Percentiles rank a stretch among this genome's conserved stretches.
Evolutionary conservation across 129 eudicot genomes (phyloP).

Genomic region (Centella asiatica): DNA sequence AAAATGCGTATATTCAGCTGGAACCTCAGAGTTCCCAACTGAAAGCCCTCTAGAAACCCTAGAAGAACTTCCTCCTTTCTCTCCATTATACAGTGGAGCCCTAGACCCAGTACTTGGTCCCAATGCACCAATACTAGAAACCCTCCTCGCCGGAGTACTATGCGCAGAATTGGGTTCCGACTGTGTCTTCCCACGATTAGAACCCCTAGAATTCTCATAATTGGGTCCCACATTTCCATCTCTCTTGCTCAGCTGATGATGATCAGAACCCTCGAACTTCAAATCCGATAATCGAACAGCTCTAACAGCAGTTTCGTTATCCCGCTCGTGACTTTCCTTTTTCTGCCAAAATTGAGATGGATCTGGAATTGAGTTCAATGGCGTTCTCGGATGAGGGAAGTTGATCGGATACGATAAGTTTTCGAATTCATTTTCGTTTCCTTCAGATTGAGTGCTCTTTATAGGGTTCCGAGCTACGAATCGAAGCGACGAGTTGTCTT

Average conservation of each 20-base stretch:
- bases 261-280: constrained; percentile 6
- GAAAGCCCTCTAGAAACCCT: constrained; percentile 48
- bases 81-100: constrained; percentile 29
- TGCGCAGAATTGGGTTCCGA: constrained; percentile 46
- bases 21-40: constrained; percentile 19
- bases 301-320: constrained; percentile 17
- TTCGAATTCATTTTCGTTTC: constrained; percentile 37
- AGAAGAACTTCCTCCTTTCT: constrained; percentile 35
- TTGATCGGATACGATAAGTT: constrained; percentile 5
- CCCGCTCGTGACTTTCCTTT: constrained; percentile 7
- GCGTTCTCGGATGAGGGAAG: constrained; percentile 31
- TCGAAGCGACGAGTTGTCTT: constrained; percentile 8
- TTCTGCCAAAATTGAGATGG: constrained; percentile 42
- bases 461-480: background rate
- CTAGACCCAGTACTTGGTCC: constrained; percentile 36
- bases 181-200: constrained; percentile 9
- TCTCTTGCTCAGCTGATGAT: constrained; percentile 10
- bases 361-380: constrained; percentile 58
- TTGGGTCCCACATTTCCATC: background rate
- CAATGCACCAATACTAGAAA: constrained; percentile 26
- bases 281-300: constrained; percentile 6
- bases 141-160: constrained; percentile 52
- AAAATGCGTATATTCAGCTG: constrained; percentile 44
- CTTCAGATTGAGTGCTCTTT: constrained; percentile 14
- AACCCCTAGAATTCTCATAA: constrained; percentile 16